Percentiles rank a stretch among this genome's conserved stretches.
Evolutionary conservation across 306 rosid genomes (phyloP).

Genomic region (Pyrus communis): DNA sequence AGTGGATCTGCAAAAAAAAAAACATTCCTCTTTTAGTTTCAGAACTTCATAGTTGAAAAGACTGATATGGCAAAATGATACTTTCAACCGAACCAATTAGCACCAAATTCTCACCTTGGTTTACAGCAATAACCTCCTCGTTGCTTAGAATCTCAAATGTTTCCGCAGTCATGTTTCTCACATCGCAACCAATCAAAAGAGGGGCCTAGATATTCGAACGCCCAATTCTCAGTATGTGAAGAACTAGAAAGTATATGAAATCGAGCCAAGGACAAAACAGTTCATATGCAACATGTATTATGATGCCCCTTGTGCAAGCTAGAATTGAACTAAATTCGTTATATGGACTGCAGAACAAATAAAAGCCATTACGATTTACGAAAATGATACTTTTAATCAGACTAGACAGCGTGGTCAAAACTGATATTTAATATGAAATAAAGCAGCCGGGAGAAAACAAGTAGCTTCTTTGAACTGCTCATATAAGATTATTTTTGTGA

Average conservation of each 20-base stretch:
- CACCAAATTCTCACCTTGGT: constrained; percentile 56
- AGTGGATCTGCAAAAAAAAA: constrained; percentile 50
- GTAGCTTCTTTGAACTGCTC: neutral
- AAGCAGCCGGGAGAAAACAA: neutral
- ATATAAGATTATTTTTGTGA: neutral
- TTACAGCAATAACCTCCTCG: constrained; percentile 73
- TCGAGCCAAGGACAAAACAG: neutral
- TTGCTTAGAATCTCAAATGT: constrained; percentile 64
- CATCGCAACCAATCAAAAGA: constrained; percentile 76
- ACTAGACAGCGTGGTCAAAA: neutral
- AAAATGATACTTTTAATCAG: neutral
- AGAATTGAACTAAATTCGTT: constrained; percentile 8
- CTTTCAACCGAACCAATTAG: neutral
- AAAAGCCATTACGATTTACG: neutral
- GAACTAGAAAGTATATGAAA: neutral
- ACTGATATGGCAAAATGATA: neutral
- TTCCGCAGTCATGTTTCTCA: constrained; percentile 71
- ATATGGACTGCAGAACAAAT: neutral
- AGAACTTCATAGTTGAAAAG: constrained; percentile 2
- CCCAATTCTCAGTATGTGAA: constrained; percentile 19
- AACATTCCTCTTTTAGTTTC: neutral
- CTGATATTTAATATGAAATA: neutral
- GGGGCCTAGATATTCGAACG: constrained; percentile 69
- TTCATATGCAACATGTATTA: neutral
- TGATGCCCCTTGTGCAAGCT: neutral